Evolutionary conservation across 2,329 filamentous ascomycete species (phyloP).

Genomic region (Exophiala sideris): DNA sequence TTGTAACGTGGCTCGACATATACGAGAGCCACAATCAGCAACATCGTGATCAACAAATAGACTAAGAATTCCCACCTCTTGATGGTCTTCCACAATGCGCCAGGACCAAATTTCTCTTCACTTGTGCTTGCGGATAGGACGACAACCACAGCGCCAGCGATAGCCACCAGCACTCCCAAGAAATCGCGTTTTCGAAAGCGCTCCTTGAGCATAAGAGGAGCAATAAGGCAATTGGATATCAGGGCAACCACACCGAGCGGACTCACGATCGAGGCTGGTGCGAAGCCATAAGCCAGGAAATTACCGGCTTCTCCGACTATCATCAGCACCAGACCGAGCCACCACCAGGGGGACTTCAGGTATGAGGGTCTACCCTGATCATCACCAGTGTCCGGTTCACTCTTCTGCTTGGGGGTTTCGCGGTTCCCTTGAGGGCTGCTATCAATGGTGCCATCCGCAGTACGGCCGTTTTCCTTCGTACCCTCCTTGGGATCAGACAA

Average conservation of each 20-base stretch:
- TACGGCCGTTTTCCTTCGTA: slow-evolving; percentile 18
- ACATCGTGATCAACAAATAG: slow-evolving; percentile 74
- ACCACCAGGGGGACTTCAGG: slow-evolving; percentile 91
- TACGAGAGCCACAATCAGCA: slow-evolving; percentile 72
- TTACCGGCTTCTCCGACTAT: slow-evolving; percentile 91
- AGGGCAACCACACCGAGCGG: slow-evolving; percentile 94
- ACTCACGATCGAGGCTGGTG: slow-evolving; percentile 94
- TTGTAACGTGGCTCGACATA: slow-evolving; percentile 81
- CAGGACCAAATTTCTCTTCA: slow-evolving; percentile 85
- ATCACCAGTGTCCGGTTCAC: slow-evolving; percentile 31
- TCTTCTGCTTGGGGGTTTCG: slow-evolving; percentile 2
- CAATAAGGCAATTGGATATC: slow-evolving; percentile 95
- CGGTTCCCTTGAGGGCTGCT: neutral
- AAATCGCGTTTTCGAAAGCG: slow-evolving; percentile 79
- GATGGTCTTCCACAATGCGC: slow-evolving; percentile 86
- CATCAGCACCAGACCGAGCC: slow-evolving; percentile 90
- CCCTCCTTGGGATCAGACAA: slow-evolving; percentile 2
- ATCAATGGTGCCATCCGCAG: slow-evolving; percentile 4
- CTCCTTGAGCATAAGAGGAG: slow-evolving; percentile 90
- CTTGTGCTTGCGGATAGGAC: slow-evolving; percentile 86
- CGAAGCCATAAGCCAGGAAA: slow-evolving; percentile 95
- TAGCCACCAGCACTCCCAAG: slow-evolving; percentile 81
- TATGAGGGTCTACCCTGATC: slow-evolving; percentile 64
- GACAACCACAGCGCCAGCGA: slow-evolving; percentile 84
- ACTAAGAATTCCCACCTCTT: slow-evolving; percentile 85